Evolutionary conservation across 2,329 filamentous ascomycete species (phyloP).

Genomic region (Epichloe uncinata): DNA sequence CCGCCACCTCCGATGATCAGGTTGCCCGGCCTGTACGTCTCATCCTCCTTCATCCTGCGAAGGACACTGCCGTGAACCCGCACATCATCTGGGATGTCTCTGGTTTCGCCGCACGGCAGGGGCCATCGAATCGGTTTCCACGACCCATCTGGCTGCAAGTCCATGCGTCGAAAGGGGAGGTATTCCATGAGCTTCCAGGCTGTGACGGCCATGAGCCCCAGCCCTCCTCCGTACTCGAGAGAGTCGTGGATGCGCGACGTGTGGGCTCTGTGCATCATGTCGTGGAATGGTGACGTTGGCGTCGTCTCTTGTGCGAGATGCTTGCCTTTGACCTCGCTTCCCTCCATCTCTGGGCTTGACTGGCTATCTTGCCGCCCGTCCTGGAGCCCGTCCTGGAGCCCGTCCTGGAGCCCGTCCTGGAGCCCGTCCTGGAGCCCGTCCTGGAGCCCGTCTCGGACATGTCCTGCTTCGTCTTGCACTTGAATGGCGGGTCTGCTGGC

Average conservation of each 20-base stretch:
- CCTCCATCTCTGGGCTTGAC: conserved; percentile 11
- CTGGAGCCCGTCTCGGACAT: conserved; percentile 1
- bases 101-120: conserved; percentile 60
- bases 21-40: conserved; percentile 61
- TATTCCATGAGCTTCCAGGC: conserved; percentile 73
- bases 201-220: conserved; percentile 40
- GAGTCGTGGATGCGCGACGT: conserved; percentile 54
- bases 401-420: too few species aligned
- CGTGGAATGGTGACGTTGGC: conserved; percentile 31
- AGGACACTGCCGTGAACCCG: conserved; percentile 64
- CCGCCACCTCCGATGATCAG: conserved; percentile 70
- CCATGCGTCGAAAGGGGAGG: conserved; percentile 69
- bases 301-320: conserved; percentile 2
- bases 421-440: conserved; percentile 4
- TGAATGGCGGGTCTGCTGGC: conserved; percentile 13
- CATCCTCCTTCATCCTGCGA: conserved; percentile 51
- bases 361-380: conserved; percentile 8
- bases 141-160: conserved; percentile 54
- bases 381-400: too few species aligned
- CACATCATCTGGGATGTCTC: conserved; percentile 60
- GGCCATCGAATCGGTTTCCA: conserved; percentile 78
- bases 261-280: conserved; percentile 44
- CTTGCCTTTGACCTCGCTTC: conserved; percentile 8
- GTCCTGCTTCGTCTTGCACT: conserved; percentile 8
- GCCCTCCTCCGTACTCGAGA: conserved; percentile 48